Base-by-base conservation (phyloP, 345 rosid genomes). In the Eutrema japonicum region DNA sequence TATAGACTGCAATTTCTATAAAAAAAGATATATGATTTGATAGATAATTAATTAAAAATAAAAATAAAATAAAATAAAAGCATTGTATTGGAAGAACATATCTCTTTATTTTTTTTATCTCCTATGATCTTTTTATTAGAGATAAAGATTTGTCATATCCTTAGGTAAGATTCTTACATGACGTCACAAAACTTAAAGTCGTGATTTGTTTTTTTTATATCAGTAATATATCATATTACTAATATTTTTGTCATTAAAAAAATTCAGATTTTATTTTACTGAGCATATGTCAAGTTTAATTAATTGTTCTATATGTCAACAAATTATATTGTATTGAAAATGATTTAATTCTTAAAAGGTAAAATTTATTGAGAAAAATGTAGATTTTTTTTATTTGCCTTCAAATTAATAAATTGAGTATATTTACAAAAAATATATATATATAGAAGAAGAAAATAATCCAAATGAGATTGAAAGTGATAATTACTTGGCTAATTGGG, bases 291-390 rank as follows among this genome's bases (percentile, higher is more conserved):
- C 5, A 26, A 7, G 4, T 32, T 62, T 32, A 50, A 58, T 62
- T 32, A 50, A 58, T 26, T 61, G 29, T 52, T 62, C 22, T 26
- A 61, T 12, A 62, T 51, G 53, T 51, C 61, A 72, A 63, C 55
- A 53, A 53, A 64, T 54, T 35, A 53, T 64, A 5, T 37, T 35
- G 32, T 14, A 4, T n/a, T 45, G 6, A 55, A 64, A 16, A 29
- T 54, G 70, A 72, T 72, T 53, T 42, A 16, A 11, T 64, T 26
- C 64, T 29, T 33, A 53, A 42, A 63, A 3, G 2, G 42, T 22
- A 53, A n/a, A 45, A 64, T 50, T 40, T 60, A 71, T 14, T 36
- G 5, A 38, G 4, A 2, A 16, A 49, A 30, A 42, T 42, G 32
- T 47, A 36, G 14, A 57, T 3, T 27, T 45, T 52, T 29, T 72